Evolutionary conservation across 2,329 filamentous ascomycete species (phyloP).

Genomic region (Calonectria honghensis): DNA sequence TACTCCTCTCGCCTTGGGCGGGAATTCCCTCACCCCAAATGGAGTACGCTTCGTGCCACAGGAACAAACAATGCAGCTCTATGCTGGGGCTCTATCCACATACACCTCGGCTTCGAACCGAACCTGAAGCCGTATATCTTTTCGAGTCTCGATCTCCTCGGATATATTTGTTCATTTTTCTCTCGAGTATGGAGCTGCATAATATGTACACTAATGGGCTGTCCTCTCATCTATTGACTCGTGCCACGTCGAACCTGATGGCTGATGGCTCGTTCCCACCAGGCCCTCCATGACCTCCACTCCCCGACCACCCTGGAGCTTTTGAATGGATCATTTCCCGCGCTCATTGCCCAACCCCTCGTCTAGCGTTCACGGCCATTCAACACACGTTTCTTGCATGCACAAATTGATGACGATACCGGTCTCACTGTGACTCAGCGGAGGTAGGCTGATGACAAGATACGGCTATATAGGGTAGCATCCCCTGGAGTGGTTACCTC

Average conservation of each 20-base stretch:
- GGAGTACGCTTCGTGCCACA: neutral
- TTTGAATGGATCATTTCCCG: slow-evolving; percentile 11
- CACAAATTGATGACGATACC: neutral
- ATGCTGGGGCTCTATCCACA: neutral
- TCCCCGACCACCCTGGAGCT: slow-evolving; percentile 30
- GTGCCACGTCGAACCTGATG: slow-evolving; percentile 53
- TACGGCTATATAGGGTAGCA: neutral
- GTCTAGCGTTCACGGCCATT: neutral
- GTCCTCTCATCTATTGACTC: slow-evolving; percentile 46
- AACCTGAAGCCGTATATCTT: neutral
- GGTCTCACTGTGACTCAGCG: neutral
- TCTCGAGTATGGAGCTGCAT: neutral
- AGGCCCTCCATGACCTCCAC: slow-evolving; percentile 45
- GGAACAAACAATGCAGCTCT: neutral
- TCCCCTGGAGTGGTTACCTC: neutral
- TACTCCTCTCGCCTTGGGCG: neutral
- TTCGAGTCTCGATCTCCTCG: neutral
- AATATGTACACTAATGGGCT: slow-evolving; percentile 11
- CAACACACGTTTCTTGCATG: neutral
- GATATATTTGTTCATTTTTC: too few species aligned
- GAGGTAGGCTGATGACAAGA: neutral
- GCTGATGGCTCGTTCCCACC: slow-evolving; percentile 54
- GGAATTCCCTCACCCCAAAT: slow-evolving; percentile 38
- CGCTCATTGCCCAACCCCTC: neutral
- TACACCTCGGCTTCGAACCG: neutral